Evolutionary conservation across 352 stramenopile species (phyloP), one percentile per base, ranked within the genome.

Genomic region (Phytophthora quininea): DNA sequence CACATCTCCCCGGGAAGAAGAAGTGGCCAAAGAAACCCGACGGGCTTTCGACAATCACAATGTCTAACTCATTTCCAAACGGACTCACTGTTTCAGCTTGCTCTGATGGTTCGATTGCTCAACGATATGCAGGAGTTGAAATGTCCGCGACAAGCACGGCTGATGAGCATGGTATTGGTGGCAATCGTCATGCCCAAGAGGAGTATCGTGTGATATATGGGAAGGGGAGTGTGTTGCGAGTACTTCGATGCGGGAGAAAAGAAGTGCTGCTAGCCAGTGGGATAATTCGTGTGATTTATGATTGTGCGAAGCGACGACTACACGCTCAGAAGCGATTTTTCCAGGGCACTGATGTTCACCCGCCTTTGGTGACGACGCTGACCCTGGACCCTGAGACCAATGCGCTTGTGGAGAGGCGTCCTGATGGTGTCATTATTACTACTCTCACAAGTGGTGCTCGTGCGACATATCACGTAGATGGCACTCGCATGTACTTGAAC

Each of bases 311-410:
- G n/a, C 51, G 47, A 29, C 37, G 4, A 4, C 55, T 58, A 32
- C 33, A 15, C 29, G 46, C 49, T 19, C 47, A 35, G 47, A 61
- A 69, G 37, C 15, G 9, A 47, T 6, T 19, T 33, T 37, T 24
- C 14, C 9, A 48, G 32, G 46, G 38, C n/a, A 55, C 2, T 40
- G 29, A 67, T 19, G 3, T 52, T 3, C 55, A 59, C 4, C 55
- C 31, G 31, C 72, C 24, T 55, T 43, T 9, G 47, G 71, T 32
- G 35, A 51, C 33, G 11, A 65, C 52, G 8, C 77, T 82, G 32
- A 74, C 76, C 3, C 81, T 94, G 4, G 86, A 94, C 51, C 82
- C 83, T 3, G 81, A 90, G 50, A 92, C 84, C 2, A 88, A 91
- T 42, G 79, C 86, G 1, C 53, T 92, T 8, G 76, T 94, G 0